A percentile compares a stretch with the other conserved stretches of the same genome.
These are phyloP conservation scores for Corymbia calophylla DNA, from an alignment of 441 rosid species.

Conservation along the genomic window DNA sequence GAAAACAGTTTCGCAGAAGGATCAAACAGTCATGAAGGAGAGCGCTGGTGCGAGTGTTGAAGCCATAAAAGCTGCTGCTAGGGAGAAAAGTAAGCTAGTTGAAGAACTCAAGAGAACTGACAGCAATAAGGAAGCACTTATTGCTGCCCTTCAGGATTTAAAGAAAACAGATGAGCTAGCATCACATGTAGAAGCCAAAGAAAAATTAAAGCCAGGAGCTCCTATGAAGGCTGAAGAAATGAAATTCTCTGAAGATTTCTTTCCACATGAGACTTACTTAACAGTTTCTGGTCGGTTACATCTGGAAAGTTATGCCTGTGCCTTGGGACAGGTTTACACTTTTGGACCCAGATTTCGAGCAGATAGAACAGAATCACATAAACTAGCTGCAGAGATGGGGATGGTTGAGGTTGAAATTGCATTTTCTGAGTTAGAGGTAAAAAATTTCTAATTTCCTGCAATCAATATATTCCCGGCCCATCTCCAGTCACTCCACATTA, in stretches of 20 bases:
- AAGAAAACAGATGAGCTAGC: conserved; percentile 60
- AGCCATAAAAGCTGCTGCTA: conserved; percentile 47
- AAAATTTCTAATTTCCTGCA: neutral
- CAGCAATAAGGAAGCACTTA: conserved; percentile 69
- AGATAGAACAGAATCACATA: conserved; percentile 34
- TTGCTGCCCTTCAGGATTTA: conserved; percentile 62
- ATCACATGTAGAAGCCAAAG: conserved; percentile 50
- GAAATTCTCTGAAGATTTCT: conserved; percentile 42
- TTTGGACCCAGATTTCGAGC: conserved; percentile 78
- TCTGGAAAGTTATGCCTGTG: conserved; percentile 84
- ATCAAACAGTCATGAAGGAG: conserved; percentile 8
- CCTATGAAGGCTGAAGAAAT: conserved; percentile 21
- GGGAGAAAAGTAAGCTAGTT: conserved; percentile 46
- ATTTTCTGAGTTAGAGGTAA: conserved; percentile 73
- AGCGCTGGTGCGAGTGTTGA: conserved; percentile 44
- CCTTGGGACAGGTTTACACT: conserved; percentile 84
- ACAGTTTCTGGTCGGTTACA: conserved; percentile 75
- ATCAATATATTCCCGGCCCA: neutral
- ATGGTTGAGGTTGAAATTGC: conserved; percentile 79
- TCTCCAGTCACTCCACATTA: neutral
- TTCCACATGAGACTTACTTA: conserved; percentile 44
- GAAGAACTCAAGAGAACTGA: conserved; percentile 73
- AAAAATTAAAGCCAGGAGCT: conserved; percentile 23
- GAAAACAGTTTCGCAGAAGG: conserved; percentile 21
- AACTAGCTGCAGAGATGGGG: conserved; percentile 73